Evolutionary conservation across 1,139 yeast species (phyloP).

Genomic region (Debaryomycetaceae sp.): DNA sequence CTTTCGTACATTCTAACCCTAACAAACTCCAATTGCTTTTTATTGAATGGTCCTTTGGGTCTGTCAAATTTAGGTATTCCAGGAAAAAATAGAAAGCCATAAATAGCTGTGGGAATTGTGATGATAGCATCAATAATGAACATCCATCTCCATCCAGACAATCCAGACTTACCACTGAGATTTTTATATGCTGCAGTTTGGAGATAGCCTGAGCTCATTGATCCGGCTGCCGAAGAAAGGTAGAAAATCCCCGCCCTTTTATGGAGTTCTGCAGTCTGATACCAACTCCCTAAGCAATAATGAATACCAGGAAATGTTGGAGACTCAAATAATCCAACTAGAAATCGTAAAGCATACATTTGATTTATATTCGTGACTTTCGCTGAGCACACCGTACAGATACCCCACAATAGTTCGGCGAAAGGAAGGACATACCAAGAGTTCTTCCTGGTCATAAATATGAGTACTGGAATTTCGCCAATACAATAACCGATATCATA

Average conservation of each 20-base stretch:
- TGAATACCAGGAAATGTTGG: conserved; percentile 20
- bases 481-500: background rate
- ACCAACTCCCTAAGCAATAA: conserved; percentile 13
- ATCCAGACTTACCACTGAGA: conserved; percentile 5
- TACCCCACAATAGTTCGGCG: background rate
- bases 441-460: background rate
- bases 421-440: background rate
- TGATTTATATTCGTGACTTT: conserved; percentile 6
- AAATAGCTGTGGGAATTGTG: conserved; percentile 8
- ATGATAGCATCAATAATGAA: conserved; percentile 15
- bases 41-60: background rate
- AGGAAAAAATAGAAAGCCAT: conserved; percentile 8
- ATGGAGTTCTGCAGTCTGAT: conserved; percentile 12
- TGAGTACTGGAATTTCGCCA: background rate
- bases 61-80: conserved; percentile 4
- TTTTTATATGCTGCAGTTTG: conserved; percentile 11
- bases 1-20: background rate
- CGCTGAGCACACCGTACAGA: background rate
- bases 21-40: conserved; percentile 1
- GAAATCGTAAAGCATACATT: conserved; percentile 21
- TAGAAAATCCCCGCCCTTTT: conserved; percentile 13
- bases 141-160: conserved; percentile 15
- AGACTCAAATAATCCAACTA: conserved; percentile 26
- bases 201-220: conserved; percentile 13
- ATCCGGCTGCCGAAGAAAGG: conserved; percentile 11